Percentiles rank a stretch among this genome's conserved stretches.
phyloP scores from a whole-genome alignment of 2,329 filamentous ascomycete species.

The Lecanicillium sp. region DNA sequence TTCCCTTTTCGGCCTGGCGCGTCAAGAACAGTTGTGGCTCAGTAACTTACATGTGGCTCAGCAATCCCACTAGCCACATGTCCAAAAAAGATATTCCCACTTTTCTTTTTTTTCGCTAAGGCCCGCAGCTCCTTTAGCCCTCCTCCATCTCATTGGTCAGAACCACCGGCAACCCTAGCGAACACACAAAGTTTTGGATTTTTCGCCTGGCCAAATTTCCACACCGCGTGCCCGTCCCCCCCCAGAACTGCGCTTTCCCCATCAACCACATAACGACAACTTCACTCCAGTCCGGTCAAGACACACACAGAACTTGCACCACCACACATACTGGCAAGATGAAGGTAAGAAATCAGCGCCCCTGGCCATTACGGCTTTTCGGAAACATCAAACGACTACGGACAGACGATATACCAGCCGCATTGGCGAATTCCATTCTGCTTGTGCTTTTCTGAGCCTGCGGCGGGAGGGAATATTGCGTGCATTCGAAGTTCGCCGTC shows the following conservation, averaged over 20 bases:
- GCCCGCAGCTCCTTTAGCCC: not conserved
- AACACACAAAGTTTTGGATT: constrained; percentile 35
- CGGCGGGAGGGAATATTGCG: too few species aligned
- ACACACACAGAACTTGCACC: constrained; percentile 36
- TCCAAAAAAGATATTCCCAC: not conserved
- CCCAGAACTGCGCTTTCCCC: constrained; percentile 15
- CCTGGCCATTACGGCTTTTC: not conserved
- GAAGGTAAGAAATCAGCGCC: constrained; percentile 38
- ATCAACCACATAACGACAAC: constrained; percentile 29
- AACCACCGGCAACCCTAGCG: constrained; percentile 32
- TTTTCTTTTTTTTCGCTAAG: not conserved
- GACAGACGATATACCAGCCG: too few species aligned
- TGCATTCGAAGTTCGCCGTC: too few species aligned
- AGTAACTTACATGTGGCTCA: constrained; percentile 1
- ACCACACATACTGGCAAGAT: constrained; percentile 40
- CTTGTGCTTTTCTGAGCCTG: too few species aligned
- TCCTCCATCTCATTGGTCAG: constrained; percentile 27
- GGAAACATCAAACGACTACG: not conserved
- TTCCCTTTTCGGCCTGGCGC: constrained; percentile 5
- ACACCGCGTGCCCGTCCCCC: constrained; percentile 13
- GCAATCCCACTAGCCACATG: constrained; percentile 1
- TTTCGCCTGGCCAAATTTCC: constrained; percentile 28
- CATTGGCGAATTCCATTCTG: too few species aligned
- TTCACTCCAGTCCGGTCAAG: constrained; percentile 36
- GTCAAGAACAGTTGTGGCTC: not conserved